Percentiles rank a stretch among this genome's conserved stretches.
phyloP scores from a whole-genome alignment of 768 basidiomycete species.

The Boletus edulis region DNA sequence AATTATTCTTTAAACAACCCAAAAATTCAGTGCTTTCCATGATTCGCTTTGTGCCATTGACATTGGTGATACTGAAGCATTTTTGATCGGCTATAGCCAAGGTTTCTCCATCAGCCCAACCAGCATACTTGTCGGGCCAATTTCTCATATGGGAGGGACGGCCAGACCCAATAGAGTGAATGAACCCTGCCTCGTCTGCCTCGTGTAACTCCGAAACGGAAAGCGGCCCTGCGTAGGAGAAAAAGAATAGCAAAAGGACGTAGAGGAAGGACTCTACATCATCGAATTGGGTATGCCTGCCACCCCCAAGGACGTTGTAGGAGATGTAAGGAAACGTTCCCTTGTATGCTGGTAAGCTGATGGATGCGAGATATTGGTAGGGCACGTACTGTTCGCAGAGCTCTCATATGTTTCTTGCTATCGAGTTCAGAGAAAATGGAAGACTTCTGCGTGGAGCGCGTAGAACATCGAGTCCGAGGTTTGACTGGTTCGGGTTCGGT shows the following conservation, averaged over 20 bases:
- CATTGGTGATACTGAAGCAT: too few species aligned
- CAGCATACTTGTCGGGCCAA: neutral
- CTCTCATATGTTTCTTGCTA: too few species aligned
- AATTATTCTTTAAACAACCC: too few species aligned
- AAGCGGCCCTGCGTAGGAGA: neutral
- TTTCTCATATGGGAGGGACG: too few species aligned
- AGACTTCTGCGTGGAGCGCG: neutral
- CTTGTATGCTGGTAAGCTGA: too few species aligned
- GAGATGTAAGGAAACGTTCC: neutral
- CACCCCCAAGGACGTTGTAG: neutral
- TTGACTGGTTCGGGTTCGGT: neutral
- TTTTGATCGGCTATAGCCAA: too few species aligned
- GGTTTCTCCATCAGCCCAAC: neutral
- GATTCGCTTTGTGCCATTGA: too few species aligned
- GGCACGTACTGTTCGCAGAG: too few species aligned
- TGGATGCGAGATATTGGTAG: too few species aligned
- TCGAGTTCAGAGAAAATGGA: neutral
- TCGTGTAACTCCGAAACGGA: neutral
- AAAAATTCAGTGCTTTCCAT: too few species aligned
- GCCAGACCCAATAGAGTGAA: neutral
- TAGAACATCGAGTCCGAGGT: too few species aligned
- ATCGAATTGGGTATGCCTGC: neutral
- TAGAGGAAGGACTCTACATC: constrained; percentile 4
- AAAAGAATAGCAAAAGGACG: neutral
- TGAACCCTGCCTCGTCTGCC: neutral